Conservation (phyloP, 2,329 filamentous ascomycete species). For the Thelonectria rubi region DNA sequence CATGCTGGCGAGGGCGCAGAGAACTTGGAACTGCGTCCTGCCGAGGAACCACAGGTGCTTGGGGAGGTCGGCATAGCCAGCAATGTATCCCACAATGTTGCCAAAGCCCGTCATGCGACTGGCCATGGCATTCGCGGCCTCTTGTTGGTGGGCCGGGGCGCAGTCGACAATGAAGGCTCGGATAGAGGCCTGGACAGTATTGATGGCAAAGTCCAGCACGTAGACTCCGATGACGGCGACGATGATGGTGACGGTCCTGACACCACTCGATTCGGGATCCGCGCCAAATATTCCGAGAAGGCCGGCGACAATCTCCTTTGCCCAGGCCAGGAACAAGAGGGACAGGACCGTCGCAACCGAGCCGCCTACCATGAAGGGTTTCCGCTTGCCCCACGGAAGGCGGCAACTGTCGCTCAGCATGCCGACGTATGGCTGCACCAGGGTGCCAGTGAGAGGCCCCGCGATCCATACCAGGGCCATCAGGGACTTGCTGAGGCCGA, state of each 20-base stretch:
- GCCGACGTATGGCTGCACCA: slow-evolving; percentile 85
- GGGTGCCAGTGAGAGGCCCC: slow-evolving; percentile 78
- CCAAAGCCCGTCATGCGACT: slow-evolving; percentile 86
- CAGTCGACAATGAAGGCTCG: slow-evolving; percentile 94
- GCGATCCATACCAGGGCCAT: slow-evolving; percentile 89
- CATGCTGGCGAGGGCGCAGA: slow-evolving; percentile 85
- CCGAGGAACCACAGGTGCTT: slow-evolving; percentile 81
- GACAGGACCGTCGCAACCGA: slow-evolving; percentile 72
- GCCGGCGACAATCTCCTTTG: slow-evolving; percentile 74
- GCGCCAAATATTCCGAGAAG: slow-evolving; percentile 76
- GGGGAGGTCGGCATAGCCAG: slow-evolving; percentile 84
- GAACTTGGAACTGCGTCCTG: slow-evolving; percentile 89
- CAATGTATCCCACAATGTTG: slow-evolving; percentile 90
- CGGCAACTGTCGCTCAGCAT: slow-evolving; percentile 83
- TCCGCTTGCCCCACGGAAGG: slow-evolving; percentile 77
- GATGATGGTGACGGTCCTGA: slow-evolving; percentile 74
- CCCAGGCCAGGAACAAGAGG: slow-evolving; percentile 77
- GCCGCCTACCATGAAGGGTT: slow-evolving; percentile 82
- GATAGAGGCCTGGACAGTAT: slow-evolving; percentile 94
- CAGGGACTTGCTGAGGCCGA: slow-evolving; percentile 83
- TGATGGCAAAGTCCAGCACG: slow-evolving; percentile 92
- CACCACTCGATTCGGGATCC: slow-evolving; percentile 68
- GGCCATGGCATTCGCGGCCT: slow-evolving; percentile 93
- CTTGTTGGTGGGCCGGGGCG: slow-evolving; percentile 91
- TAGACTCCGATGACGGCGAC: slow-evolving; percentile 89